phyloP scores from a whole-genome alignment of 352 stramenopile genomes.

The Pythium sukuiense region DNA sequence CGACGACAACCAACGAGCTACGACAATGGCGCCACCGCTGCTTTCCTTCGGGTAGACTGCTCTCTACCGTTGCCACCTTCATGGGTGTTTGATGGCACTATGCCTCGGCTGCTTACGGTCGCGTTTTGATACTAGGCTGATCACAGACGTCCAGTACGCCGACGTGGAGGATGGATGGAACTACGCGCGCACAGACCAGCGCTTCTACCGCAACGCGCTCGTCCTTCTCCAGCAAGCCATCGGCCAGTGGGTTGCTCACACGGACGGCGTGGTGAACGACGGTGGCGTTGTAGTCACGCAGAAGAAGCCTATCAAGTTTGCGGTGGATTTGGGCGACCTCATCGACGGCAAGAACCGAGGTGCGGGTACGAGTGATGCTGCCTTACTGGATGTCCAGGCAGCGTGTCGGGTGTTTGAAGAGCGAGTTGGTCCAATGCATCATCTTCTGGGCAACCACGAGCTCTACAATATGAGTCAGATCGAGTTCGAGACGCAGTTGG shows the following conservation, averaged over 20 bases:
- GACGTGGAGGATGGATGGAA: slow-evolving; percentile 81
- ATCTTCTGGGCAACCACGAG: slow-evolving; percentile 85
- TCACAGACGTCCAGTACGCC: slow-evolving; percentile 83
- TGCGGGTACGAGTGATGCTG: slow-evolving; percentile 39
- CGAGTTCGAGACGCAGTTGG: slow-evolving; percentile 46
- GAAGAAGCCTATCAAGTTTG: slow-evolving; percentile 43
- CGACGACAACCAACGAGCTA: background rate
- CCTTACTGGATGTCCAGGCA: slow-evolving; percentile 41
- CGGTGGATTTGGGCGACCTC: slow-evolving; percentile 78
- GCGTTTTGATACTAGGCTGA: slow-evolving; percentile 30
- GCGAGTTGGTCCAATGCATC: slow-evolving; percentile 56
- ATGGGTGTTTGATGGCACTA: background rate
- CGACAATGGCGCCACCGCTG: slow-evolving; percentile 29
- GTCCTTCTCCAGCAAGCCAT: slow-evolving; percentile 44
- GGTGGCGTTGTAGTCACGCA: background rate
- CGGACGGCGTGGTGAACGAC: background rate
- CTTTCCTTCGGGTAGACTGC: slow-evolving; percentile 51
- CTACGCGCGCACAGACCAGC: slow-evolving; percentile 60
- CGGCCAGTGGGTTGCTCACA: slow-evolving; percentile 46
- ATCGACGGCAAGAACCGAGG: slow-evolving; percentile 79
- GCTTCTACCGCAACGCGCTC: slow-evolving; percentile 75
- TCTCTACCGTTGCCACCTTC: background rate
- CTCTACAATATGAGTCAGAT: slow-evolving; percentile 74
- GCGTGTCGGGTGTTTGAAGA: slow-evolving; percentile 48
- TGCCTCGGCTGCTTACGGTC: too few relatives aligned